phyloP scores from a whole-genome alignment of 352 stramenopile species.

The Aphanomyces astaci region DNA sequence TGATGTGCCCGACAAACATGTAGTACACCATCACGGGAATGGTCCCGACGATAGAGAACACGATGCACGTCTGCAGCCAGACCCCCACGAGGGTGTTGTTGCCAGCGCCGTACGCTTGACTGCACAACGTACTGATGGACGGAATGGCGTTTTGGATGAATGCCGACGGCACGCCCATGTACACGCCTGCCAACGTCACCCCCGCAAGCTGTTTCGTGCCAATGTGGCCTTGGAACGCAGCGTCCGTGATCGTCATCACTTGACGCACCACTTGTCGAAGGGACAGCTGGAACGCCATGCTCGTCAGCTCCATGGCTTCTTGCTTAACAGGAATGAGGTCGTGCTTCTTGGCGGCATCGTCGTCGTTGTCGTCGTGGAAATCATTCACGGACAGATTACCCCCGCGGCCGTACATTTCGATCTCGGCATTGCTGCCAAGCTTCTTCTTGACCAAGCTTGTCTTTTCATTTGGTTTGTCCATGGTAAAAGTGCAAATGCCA shows the following conservation, averaged over 20 bases:
- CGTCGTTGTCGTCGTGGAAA: too few species aligned
- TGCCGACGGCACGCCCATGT: conserved; percentile 38
- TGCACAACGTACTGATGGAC: conserved; percentile 43
- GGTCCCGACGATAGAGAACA: conserved; percentile 30
- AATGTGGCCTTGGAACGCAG: conserved; percentile 39
- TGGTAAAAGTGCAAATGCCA: not conserved
- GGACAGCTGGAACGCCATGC: conserved; percentile 38
- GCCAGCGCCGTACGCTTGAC: conserved; percentile 40
- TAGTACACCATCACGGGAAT: conserved; percentile 41
- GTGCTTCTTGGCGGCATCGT: not conserved
- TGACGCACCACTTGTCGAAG: conserved; percentile 38
- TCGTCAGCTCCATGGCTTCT: conserved; percentile 32
- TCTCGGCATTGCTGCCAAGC: not conserved
- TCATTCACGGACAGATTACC: not conserved
- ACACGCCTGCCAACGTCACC: conserved; percentile 35
- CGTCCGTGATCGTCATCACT: conserved; percentile 38
- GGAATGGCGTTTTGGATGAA: conserved; percentile 43
- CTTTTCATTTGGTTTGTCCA: conserved; percentile 2
- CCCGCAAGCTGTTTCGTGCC: conserved; percentile 39
- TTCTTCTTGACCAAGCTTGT: conserved; percentile 11
- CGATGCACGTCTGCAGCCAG: conserved; percentile 46
- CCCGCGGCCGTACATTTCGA: conserved; percentile 9
- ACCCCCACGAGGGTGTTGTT: conserved; percentile 42
- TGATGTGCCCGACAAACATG: conserved; percentile 35
- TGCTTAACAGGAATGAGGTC: conserved; percentile 19